phyloP scores from a whole-genome alignment of 768 basidiomycete genomes.

The Russula foetens region DNA sequence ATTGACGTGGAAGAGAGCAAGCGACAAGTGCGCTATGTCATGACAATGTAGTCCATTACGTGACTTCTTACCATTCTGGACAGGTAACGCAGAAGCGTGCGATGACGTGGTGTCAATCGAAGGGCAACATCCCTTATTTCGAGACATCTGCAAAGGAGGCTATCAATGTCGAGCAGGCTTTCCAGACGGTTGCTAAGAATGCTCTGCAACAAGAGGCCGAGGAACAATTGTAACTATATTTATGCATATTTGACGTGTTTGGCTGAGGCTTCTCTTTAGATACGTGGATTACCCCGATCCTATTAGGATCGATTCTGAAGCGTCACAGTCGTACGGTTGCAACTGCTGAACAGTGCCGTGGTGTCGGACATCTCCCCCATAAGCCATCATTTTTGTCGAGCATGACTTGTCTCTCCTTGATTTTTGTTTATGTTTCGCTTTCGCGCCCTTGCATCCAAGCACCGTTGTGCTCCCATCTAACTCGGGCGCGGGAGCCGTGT shows the following conservation, averaged over 20 bases:
- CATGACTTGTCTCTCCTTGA: slow-evolving; percentile 12
- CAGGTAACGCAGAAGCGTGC: slow-evolving; percentile 99
- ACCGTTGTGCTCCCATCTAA: slow-evolving; percentile 5
- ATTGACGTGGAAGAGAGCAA: slow-evolving; percentile 99
- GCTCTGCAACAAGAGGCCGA: slow-evolving; percentile 96
- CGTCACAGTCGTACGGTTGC: slow-evolving; percentile 85
- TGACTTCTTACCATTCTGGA: background rate
- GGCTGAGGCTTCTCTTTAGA: slow-evolving; percentile 35
- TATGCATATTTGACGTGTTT: slow-evolving; percentile 17
- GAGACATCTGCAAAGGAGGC: slow-evolving; percentile 99
- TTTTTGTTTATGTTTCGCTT: slow-evolving; percentile 15
- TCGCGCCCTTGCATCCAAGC: slow-evolving; percentile 10
- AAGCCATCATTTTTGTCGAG: slow-evolving; percentile 2
- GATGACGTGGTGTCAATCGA: slow-evolving; percentile 99
- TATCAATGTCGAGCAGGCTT: slow-evolving; percentile 99
- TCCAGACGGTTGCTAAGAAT: slow-evolving; percentile 99
- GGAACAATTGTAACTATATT: slow-evolving; percentile 70
- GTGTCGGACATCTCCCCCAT: background rate
- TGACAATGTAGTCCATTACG: background rate
- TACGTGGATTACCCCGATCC: slow-evolving; percentile 99
- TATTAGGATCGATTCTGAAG: slow-evolving; percentile 92
- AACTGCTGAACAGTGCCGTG: slow-evolving; percentile 54
- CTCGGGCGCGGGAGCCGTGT: slow-evolving; percentile 12
- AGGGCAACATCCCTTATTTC: slow-evolving; percentile 99
- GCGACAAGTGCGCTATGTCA: slow-evolving; percentile 60